Evolutionary conservation across 371 early-diverging fungal species (phyloP).

Genomic region (Batrachochytrium dendrobatidis): DNA sequence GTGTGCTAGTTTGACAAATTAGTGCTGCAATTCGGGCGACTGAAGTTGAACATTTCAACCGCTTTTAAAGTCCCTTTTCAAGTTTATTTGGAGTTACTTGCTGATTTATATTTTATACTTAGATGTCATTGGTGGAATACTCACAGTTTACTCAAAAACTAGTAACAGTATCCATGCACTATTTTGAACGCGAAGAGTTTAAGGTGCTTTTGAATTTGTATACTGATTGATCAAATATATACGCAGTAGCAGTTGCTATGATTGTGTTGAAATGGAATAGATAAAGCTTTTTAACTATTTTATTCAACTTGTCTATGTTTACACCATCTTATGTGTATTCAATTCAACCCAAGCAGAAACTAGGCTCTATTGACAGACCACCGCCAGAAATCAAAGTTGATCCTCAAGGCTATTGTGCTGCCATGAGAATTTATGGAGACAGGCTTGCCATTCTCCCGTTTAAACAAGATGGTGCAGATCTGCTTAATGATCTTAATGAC

Average conservation of each 20-base stretch:
- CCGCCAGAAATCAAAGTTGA: conserved; percentile 38
- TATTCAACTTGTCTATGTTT: no score
- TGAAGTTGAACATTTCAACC: not conserved
- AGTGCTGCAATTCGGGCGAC: not conserved
- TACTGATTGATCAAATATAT: not conserved
- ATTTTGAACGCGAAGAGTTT: conserved; percentile 88
- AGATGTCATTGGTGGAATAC: conserved; percentile 90
- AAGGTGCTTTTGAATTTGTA: conserved; percentile 38
- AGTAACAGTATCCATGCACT: conserved; percentile 91
- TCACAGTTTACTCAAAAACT: conserved; percentile 64
- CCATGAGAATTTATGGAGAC: conserved; percentile 76
- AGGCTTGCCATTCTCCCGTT: conserved; percentile 89
- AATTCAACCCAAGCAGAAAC: not conserved
- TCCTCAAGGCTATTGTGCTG: conserved; percentile 74
- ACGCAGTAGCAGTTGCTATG: no score
- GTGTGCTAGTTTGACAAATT: not conserved
- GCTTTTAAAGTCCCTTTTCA: conserved; percentile 6
- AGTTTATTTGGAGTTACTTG: not conserved
- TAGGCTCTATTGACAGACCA: conserved; percentile 14
- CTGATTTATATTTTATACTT: not conserved
- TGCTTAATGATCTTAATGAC: conserved; percentile 14
- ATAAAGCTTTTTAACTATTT: no score
- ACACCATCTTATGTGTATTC: not conserved
- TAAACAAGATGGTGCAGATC: conserved; percentile 45
- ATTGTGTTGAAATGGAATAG: no score